Base-by-base conservation (phyloP, 2,329 filamentous ascomycete genomes). In the Phaeoacremonium minimum region DNA sequence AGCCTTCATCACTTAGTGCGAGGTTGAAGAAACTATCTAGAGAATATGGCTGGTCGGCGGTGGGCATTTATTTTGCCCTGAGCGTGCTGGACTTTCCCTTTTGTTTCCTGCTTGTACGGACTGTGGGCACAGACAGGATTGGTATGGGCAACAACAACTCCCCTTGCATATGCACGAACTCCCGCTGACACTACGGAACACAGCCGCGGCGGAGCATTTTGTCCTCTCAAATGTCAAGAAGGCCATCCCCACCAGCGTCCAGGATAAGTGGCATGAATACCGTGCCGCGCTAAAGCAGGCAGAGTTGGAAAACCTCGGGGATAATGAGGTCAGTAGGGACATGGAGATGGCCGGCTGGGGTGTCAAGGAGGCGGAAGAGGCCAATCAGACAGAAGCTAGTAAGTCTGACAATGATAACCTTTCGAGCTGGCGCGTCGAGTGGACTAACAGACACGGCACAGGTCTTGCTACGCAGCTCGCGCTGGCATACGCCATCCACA, bases 401-500 rank as follows among this genome's bases (percentile, higher is more conserved):
- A 76, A 62, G 86, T 83, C 35, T 34, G 7, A 9, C 14, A 33
- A 20, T 33, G n/a, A n/a, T n/a, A n/a, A n/a, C n/a, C n/a, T n/a
- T n/a, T n/a, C n/a, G n/a, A n/a, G n/a, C n/a, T n/a, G 28, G 16
- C 6, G 28, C 6, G n/a, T n/a, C 6, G 6, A 30, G 6, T 6
- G 28, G 28, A 15, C 28, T 30, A n/a, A 6, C 6, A 30, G 28
- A 19, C 31, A 18, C 31, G 16, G 26, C 26, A 28, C 45, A 83
- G 78, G 78, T 49, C 60, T 83, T 20, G 77, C 72, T 35, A 97
- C 93, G 7, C 89, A 96, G 57, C 69, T 98, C 18, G 89, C 87
- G 13, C 75, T 98, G 33, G 93, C 93, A 11, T 98, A 98, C 56
- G 91, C 91, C 18, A 87, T 98, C 40, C 93, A 98, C 72, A 98